Evolutionary conservation across 2,329 filamentous ascomycete genomes (phyloP).

Genomic region (Bipolaris zeicola): DNA sequence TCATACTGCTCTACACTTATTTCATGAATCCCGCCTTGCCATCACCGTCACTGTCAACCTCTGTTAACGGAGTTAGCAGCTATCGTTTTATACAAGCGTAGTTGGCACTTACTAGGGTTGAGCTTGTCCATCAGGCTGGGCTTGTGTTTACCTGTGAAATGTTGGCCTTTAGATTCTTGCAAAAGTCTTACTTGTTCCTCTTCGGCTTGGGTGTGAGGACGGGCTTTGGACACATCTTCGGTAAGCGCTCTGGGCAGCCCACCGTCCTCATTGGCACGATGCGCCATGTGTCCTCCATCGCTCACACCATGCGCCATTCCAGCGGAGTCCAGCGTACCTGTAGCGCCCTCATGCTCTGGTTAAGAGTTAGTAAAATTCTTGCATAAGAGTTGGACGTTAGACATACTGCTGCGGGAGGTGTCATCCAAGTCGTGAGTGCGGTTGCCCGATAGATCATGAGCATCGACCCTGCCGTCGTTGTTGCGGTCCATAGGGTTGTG

Average conservation of each 20-base stretch:
- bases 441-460: slow-evolving; percentile 11
- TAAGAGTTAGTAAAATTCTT: not conserved
- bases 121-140: slow-evolving; percentile 59
- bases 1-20: slow-evolving; percentile 44
- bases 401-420: slow-evolving; percentile 8
- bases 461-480: slow-evolving; percentile 7
- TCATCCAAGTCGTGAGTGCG: slow-evolving; percentile 5
- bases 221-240: slow-evolving; percentile 16
- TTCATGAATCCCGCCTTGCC: slow-evolving; percentile 63
- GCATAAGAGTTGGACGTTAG: too few species aligned
- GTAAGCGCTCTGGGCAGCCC: slow-evolving; percentile 16
- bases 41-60: slow-evolving; percentile 58
- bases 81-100: too few species aligned
- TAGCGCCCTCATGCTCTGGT: slow-evolving; percentile 11
- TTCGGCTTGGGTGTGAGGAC: slow-evolving; percentile 23
- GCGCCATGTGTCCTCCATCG: slow-evolving; percentile 6
- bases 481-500: slow-evolving; percentile 7
- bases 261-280: slow-evolving; percentile 20
- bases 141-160: slow-evolving; percentile 44
- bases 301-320: slow-evolving; percentile 10
- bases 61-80: slow-evolving; percentile 2
- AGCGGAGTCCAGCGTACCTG: slow-evolving; percentile 11
- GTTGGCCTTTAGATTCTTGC: slow-evolving; percentile 11
- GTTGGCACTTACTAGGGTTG: slow-evolving; percentile 52
- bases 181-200: slow-evolving; percentile 18